Conservation (phyloP, 2,329 filamentous ascomycete species). For the Diaporthe amygdali region DNA sequence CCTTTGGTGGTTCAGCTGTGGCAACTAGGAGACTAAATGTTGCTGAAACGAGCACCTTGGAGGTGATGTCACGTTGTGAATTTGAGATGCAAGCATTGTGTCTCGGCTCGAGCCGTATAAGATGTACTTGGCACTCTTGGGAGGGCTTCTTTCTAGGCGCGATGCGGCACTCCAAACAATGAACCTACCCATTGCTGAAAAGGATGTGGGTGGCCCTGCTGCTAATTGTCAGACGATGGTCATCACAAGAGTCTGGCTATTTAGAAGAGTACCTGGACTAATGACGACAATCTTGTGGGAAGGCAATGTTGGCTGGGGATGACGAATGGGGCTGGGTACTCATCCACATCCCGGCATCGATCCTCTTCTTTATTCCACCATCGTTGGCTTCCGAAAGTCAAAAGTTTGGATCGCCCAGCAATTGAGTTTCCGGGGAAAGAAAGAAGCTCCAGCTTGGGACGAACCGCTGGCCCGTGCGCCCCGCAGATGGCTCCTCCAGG, state of each 20-base stretch:
- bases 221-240: no score
- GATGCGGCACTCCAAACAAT: neutral
- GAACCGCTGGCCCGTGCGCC: conserved; percentile 5
- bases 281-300: no score
- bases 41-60: neutral
- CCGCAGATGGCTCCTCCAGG: neutral
- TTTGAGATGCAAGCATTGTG: neutral
- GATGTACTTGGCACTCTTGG: neutral
- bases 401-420: neutral
- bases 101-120: neutral
- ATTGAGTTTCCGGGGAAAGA: neutral
- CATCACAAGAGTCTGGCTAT: no score
- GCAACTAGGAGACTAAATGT: neutral
- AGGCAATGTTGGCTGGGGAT: no score
- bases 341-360: neutral
- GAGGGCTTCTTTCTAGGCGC: neutral
- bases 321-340: no score
- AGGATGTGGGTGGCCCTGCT: no score
- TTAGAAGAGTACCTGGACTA: no score
- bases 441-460: neutral
- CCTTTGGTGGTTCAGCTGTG: no score
- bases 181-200: neutral
- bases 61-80: no score
- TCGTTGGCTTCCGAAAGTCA: conserved; percentile 1
- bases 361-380: neutral